phyloP scores from a whole-genome alignment of 2,329 filamentous ascomycete species.

The Colletotrichum horii region DNA sequence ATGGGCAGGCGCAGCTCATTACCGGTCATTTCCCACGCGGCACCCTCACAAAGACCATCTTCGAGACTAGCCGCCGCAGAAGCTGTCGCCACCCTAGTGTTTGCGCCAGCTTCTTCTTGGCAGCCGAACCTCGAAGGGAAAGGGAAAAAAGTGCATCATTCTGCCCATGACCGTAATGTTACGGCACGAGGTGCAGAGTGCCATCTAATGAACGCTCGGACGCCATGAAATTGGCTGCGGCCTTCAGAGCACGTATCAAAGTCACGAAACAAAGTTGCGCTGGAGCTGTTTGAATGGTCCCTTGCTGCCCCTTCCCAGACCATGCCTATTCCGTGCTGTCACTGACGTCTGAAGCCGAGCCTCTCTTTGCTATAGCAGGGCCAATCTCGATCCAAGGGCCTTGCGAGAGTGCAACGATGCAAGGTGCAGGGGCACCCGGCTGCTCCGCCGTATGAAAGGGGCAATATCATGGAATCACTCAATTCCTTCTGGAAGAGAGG shows the following conservation, averaged over 20 bases:
- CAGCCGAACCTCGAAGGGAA: background rate
- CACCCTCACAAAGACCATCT: background rate
- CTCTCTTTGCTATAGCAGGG: background rate
- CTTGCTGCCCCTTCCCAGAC: background rate
- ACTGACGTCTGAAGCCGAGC: background rate
- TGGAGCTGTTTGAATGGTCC: constrained; percentile 20
- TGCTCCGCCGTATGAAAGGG: constrained; percentile 11
- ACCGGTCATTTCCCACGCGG: constrained; percentile 9
- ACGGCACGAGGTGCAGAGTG: constrained; percentile 5
- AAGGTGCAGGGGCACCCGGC: constrained; percentile 12
- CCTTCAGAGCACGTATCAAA: constrained; percentile 10
- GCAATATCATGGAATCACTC: constrained; percentile 12
- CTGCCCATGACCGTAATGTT: constrained; percentile 7
- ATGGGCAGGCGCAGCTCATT: background rate
- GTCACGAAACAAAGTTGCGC: constrained; percentile 19
- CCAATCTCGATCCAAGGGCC: constrained; percentile 17
- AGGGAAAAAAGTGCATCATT: background rate
- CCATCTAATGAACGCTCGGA: constrained; percentile 20
- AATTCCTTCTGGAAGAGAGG: constrained; percentile 17
- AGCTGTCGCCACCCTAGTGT: background rate
- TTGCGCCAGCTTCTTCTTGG: background rate
- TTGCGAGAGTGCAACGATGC: background rate
- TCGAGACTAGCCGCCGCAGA: background rate
- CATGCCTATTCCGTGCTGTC: constrained; percentile 1
- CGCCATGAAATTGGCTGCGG: constrained; percentile 9